A percentile compares a stretch with the other conserved stretches of the same genome.
phyloP scores from a whole-genome alignment of 495 filamentous ascomycete genomes.

The Emericellopsis terricola region DNA sequence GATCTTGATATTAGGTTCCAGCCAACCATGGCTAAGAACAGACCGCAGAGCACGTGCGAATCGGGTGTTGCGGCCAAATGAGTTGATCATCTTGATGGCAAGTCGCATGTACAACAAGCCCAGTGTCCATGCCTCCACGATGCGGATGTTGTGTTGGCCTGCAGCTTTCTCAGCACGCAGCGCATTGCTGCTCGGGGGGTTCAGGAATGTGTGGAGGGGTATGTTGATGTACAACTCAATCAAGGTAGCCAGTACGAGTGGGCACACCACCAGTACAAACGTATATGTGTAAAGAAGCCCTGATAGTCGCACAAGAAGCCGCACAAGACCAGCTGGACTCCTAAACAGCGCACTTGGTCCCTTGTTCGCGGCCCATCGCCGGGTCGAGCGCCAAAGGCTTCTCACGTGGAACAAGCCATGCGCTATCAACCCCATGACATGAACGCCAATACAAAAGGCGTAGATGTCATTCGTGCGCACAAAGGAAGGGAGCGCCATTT shows the following conservation, averaged over 20 bases:
- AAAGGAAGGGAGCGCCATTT: constrained; percentile 41
- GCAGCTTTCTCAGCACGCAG: constrained; percentile 1
- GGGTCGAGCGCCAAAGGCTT: constrained; percentile 21
- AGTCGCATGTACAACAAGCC: constrained; percentile 87
- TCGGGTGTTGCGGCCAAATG: constrained; percentile 40
- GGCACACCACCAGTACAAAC: constrained; percentile 57
- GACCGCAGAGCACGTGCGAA: constrained; percentile 55
- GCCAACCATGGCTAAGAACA: constrained; percentile 61
- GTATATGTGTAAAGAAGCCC: constrained; percentile 54
- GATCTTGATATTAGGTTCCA: constrained; percentile 58
- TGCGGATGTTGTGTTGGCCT: constrained; percentile 53
- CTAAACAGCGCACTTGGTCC: background rate
- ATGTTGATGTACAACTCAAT: constrained; percentile 82
- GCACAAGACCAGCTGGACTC: background rate
- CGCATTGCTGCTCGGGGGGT: constrained; percentile 9
- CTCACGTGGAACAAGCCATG: constrained; percentile 39
- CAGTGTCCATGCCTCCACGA: constrained; percentile 87
- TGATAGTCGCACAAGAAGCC: constrained; percentile 9
- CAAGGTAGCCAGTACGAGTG: constrained; percentile 62
- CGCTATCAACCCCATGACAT: constrained; percentile 46
- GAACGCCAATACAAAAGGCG: constrained; percentile 78
- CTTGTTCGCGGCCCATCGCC: constrained; percentile 5
- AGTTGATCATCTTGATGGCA: constrained; percentile 49
- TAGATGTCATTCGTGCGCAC: constrained; percentile 85
- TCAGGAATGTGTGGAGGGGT: constrained; percentile 71